Percentiles rank a stretch among this genome's conserved stretches.
Conservation (phyloP, 305 asterid genomes). For the Nicotiana rustica region DNA sequence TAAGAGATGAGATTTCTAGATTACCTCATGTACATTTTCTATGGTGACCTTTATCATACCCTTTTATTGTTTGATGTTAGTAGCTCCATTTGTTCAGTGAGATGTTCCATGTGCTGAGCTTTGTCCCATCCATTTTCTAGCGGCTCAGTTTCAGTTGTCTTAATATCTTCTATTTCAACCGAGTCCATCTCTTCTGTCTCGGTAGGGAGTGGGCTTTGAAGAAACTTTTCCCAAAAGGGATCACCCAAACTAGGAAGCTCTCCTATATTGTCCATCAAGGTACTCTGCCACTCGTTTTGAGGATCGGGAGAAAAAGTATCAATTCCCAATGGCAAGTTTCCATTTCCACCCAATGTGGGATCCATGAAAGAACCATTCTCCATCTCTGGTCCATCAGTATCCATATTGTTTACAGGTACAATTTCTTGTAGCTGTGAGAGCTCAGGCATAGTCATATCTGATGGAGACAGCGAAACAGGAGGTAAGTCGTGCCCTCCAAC, state of each 20-base stretch:
- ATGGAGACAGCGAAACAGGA: slow-evolving; percentile 46
- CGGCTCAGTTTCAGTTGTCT: slow-evolving; percentile 50
- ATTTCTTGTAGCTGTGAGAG: slow-evolving; percentile 52
- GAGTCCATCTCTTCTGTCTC: slow-evolving; percentile 59
- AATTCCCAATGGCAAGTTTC: slow-evolving; percentile 49
- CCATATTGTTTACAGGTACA: slow-evolving; percentile 52
- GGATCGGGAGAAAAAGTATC: slow-evolving; percentile 57
- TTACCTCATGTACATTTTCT: slow-evolving; percentile 36
- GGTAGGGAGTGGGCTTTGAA: slow-evolving; percentile 56
- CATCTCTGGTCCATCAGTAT: slow-evolving; percentile 49
- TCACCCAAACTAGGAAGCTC: slow-evolving; percentile 75
- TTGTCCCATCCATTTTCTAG: slow-evolving; percentile 63
- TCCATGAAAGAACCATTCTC: slow-evolving; percentile 47
- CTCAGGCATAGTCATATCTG: slow-evolving; percentile 57
- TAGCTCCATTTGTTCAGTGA: slow-evolving; percentile 84
- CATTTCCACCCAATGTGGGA: slow-evolving; percentile 47
- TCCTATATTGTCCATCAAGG: slow-evolving; percentile 63
- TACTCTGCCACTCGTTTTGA: slow-evolving; percentile 65
- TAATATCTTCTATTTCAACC: slow-evolving; percentile 49
- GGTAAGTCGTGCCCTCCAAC: slow-evolving; percentile 51
- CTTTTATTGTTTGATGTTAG: slow-evolving; percentile 66
- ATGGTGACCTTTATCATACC: slow-evolving; percentile 41
- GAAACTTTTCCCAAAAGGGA: slow-evolving; percentile 85
- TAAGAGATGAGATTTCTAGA: not conserved
- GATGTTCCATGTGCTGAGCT: slow-evolving; percentile 63